Base-by-base conservation (phyloP, 2,329 filamentous ascomycete species). In the Sordariomycetes sp. region DNA sequence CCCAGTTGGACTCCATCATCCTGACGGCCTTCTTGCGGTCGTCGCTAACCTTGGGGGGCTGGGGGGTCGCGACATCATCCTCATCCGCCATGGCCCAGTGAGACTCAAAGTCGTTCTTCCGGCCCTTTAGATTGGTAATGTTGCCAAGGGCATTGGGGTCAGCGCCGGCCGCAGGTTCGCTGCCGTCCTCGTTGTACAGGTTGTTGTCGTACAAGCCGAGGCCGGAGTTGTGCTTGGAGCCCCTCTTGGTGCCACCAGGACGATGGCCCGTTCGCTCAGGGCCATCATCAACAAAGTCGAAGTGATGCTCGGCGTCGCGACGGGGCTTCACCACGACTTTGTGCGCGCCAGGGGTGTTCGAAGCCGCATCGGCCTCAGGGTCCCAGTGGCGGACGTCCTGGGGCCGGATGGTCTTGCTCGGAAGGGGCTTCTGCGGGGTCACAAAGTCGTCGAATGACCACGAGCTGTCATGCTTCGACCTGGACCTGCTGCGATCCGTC, bases 401-500 rank as follows among this genome's bases (percentile, higher is more conserved):
- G 46, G n/a, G 75, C 60, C 85, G 80, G 57, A 77, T 68, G 24
- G 80, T 70, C 70, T 87, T 88, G 53, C 78, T 74, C 4, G 80
- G 78, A 54, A 82, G 76, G 28, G 73, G 64, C 77, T 96, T 96
- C 63, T 87, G 81, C 0, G 93, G 93, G 0, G 92, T 96, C 18
- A 77, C 76, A 65, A 96, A 96, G 72, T 96, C 91, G 61, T 90
- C 83, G 71, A 97, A 97, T 54, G 85, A 84, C 91, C 93, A 97
- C 61, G 89, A 86, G 62, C 85, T 85, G 60, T 79, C 76, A 68
- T 90, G 86, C 74, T 88, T 89, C 58, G 78, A 76, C 67, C 79
- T 80, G 61, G 73, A 70, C 25, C 69, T 69, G 57, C 78, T 70
- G 12, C 52, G 34, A 22, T 77, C 69, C 24, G 72, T 67, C 3